phyloP scores from a whole-genome alignment of 345 rosid genomes.

The Rhodamnia argentea region DNA sequence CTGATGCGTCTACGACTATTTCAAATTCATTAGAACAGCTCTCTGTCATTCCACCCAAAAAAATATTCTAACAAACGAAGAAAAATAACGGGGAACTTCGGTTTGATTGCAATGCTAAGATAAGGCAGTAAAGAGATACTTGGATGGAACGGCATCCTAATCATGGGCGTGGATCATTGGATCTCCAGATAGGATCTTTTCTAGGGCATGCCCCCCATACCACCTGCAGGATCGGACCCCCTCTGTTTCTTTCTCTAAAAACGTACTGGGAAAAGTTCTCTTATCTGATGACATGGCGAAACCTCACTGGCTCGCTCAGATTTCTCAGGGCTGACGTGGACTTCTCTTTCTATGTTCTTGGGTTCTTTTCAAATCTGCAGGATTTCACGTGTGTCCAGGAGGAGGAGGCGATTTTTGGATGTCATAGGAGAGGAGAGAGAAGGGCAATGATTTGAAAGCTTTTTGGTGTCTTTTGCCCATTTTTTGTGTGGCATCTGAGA shows the following conservation, averaged over 20 bases:
- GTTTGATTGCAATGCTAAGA: neutral
- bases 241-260: neutral
- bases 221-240: neutral
- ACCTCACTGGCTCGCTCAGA: constrained; percentile 22
- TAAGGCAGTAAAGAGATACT: neutral
- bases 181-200: neutral
- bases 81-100: neutral
- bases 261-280: constrained; percentile 8
- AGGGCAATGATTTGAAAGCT: constrained; percentile 33
- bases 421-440: neutral
- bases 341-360: neutral
- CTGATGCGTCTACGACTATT: neutral
- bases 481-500: constrained; percentile 39
- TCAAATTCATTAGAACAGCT: neutral
- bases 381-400: constrained; percentile 36
- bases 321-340: constrained; percentile 41
- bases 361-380: neutral
- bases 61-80: neutral
- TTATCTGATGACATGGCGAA: constrained; percentile 35
- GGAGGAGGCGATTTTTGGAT: constrained; percentile 14
- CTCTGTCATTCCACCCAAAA: neutral
- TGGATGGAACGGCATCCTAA: neutral
- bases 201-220: neutral
- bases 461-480: constrained; percentile 43
- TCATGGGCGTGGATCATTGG: neutral